Evolutionary conservation across 495 filamentous ascomycete species (phyloP).

Genomic region (Trichocladium uniseriatum): DNA sequence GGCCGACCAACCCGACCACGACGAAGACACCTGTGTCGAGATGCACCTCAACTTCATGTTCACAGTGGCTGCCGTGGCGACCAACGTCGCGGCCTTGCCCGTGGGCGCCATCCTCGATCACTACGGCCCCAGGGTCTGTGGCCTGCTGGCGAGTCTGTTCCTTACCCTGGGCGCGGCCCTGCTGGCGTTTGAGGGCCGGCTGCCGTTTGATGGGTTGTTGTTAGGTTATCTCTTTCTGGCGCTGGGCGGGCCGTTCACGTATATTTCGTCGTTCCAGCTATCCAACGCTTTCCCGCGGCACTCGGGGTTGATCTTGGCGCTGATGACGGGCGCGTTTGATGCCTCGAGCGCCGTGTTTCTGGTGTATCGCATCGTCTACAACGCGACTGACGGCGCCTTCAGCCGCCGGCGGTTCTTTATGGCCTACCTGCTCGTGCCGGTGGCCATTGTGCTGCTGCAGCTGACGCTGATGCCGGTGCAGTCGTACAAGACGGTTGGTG

Average conservation of each 20-base stretch:
- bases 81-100: constrained; percentile 69
- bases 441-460: constrained; percentile 59
- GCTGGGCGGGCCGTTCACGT: constrained; percentile 80
- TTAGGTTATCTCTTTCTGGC: constrained; percentile 74
- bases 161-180: constrained; percentile 59
- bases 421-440: constrained; percentile 63
- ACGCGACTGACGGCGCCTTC: constrained; percentile 50
- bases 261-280: constrained; percentile 87
- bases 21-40: constrained; percentile 57
- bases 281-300: constrained; percentile 82
- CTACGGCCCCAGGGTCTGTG: constrained; percentile 69
- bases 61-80: constrained; percentile 80
- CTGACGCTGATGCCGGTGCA: constrained; percentile 64
- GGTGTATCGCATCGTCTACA: constrained; percentile 68
- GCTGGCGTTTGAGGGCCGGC: constrained; percentile 58
- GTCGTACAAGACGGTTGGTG: constrained; percentile 84
- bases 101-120: constrained; percentile 79
- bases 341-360: constrained; percentile 82
- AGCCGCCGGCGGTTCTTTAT: constrained; percentile 66
- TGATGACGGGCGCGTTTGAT: constrained; percentile 85
- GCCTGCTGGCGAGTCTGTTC: constrained; percentile 60
- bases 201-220: constrained; percentile 64
- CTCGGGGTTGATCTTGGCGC: constrained; percentile 75
- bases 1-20: too few species aligned
- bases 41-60: constrained; percentile 89